Percentiles rank a stretch among this genome's conserved stretches.
These are phyloP conservation scores for Ambrosiella cleistominuta DNA, from an alignment of 2,329 filamentous ascomycete genomes.

Conservation along the genomic window DNA sequence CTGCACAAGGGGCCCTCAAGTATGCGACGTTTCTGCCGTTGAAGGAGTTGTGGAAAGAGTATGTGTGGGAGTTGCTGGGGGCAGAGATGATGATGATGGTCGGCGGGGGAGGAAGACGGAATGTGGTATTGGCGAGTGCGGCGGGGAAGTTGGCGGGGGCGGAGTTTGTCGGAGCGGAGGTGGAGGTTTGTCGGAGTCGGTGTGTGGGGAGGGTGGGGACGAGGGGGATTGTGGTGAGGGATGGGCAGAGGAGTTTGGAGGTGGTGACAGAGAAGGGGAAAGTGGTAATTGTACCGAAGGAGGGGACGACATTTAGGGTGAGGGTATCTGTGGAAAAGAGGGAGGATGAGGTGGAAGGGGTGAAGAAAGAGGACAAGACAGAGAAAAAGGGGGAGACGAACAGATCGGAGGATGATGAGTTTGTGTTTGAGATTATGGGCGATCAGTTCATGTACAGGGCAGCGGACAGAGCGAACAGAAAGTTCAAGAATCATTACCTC, in stretches of 20 bases:
- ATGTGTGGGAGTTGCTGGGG: slow-evolving; percentile 64
- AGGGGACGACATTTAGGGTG: slow-evolving; percentile 71
- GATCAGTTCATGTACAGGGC: slow-evolving; percentile 72
- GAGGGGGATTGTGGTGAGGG: slow-evolving; percentile 72
- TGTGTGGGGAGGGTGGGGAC: slow-evolving; percentile 71
- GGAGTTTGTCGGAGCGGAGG: slow-evolving; percentile 73
- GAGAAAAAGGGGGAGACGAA: no score
- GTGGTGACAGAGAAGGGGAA: slow-evolving; percentile 55
- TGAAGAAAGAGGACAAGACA: slow-evolving; percentile 5
- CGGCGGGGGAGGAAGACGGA: slow-evolving; percentile 23
- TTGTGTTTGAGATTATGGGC: slow-evolving; percentile 74
- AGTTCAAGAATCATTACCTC: slow-evolving; percentile 75
- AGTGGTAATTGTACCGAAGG: slow-evolving; percentile 72
- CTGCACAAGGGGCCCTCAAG: slow-evolving; percentile 11
- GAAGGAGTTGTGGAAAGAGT: slow-evolving; percentile 63
- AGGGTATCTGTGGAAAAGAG: slow-evolving; percentile 33
- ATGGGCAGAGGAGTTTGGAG: slow-evolving; percentile 74
- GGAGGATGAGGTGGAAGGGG: slow-evolving; percentile 1
- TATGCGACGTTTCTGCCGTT: slow-evolving; percentile 65
- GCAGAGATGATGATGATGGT: slow-evolving; percentile 30
- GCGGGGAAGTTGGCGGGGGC: slow-evolving; percentile 67
- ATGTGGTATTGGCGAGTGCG: slow-evolving; percentile 36
- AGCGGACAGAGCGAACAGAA: slow-evolving; percentile 72
- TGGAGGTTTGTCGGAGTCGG: slow-evolving; percentile 66
- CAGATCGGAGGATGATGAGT: slow-evolving; percentile 14